Conservation (phyloP, 306 rosid genomes). For the Gastrolobium bilobum region DNA sequence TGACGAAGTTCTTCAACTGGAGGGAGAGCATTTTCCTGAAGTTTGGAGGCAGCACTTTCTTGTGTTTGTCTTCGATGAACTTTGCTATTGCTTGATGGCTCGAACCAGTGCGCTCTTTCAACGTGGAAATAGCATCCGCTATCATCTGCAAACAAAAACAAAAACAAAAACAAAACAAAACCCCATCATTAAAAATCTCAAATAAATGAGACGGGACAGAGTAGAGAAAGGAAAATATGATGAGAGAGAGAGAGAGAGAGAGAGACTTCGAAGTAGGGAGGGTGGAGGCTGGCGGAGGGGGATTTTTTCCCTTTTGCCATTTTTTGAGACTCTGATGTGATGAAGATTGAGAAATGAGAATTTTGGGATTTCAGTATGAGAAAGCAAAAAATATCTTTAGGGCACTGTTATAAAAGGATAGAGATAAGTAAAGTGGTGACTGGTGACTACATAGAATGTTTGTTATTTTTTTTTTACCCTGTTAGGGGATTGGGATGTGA, state of each 20-base stretch:
- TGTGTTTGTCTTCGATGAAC: slow-evolving; percentile 47
- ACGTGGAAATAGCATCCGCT: slow-evolving; percentile 42
- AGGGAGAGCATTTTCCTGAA: slow-evolving; percentile 44
- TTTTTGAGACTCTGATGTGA: not conserved
- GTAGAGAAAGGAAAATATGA: not conserved
- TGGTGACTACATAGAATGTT: not conserved
- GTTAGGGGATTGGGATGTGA: not conserved
- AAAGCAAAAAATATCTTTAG: not conserved
- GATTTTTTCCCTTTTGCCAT: slow-evolving; percentile 48
- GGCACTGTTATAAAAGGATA: not conserved
- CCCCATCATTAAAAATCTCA: too few species aligned
- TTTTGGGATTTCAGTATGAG: not conserved
- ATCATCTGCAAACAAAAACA: slow-evolving; percentile 43
- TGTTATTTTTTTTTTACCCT: not conserved
- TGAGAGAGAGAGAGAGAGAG: not conserved
- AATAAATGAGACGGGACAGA: not conserved
- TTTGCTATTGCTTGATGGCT: slow-evolving; percentile 49
- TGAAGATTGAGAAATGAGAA: not conserved
- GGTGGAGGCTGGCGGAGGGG: slow-evolving; percentile 33
- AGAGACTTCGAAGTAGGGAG: slow-evolving; percentile 48
- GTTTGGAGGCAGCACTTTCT: slow-evolving; percentile 40
- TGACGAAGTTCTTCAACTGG: slow-evolving; percentile 45
- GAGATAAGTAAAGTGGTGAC: not conserved
- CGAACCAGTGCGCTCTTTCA: slow-evolving; percentile 52
- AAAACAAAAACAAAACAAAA: not conserved